These are phyloP conservation scores for Fragilariopsis cylindrus DNA, from an alignment of 108 stramenopile species.

Conservation along the genomic window DNA sequence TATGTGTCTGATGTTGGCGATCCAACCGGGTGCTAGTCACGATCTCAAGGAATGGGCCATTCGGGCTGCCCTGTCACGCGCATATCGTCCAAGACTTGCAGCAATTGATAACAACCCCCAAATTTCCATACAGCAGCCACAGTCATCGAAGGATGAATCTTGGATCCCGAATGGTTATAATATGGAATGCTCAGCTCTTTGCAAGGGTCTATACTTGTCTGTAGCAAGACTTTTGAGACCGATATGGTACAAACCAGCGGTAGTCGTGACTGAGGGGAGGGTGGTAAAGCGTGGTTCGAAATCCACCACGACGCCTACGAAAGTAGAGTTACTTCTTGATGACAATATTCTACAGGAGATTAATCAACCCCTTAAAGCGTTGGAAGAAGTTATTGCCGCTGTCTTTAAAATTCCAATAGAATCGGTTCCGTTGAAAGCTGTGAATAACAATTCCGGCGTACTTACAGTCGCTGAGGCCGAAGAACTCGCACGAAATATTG, in stretches of 20 bases:
- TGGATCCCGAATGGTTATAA: constrained; percentile 59
- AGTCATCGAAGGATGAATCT: constrained; percentile 28
- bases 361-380: constrained; percentile 43
- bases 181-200: constrained; percentile 71
- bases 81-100: constrained; percentile 17
- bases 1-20: constrained; percentile 74
- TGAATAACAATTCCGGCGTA: background rate
- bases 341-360: constrained; percentile 62
- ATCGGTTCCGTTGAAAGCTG: constrained; percentile 52
- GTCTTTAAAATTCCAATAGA: constrained; percentile 61
- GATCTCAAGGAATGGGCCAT: constrained; percentile 45
- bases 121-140: background rate
- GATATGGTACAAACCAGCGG: constrained; percentile 84
- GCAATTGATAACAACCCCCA: constrained; percentile 12
- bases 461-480: constrained; percentile 46
- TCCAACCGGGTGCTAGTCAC: constrained; percentile 44
- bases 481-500: constrained; percentile 51
- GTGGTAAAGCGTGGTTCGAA: constrained; percentile 40
- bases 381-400: constrained; percentile 57
- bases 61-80: constrained; percentile 42
- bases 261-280: constrained; percentile 82
- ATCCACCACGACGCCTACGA: constrained; percentile 53
- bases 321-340: constrained; percentile 81
- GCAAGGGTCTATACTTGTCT: constrained; percentile 63
- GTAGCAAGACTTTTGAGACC: constrained; percentile 80